A percentile compares a stretch with the other conserved stretches of the same genome.
phyloP scores from a whole-genome alignment of 345 rosid species.

The Hirschfeldia incana region DNA sequence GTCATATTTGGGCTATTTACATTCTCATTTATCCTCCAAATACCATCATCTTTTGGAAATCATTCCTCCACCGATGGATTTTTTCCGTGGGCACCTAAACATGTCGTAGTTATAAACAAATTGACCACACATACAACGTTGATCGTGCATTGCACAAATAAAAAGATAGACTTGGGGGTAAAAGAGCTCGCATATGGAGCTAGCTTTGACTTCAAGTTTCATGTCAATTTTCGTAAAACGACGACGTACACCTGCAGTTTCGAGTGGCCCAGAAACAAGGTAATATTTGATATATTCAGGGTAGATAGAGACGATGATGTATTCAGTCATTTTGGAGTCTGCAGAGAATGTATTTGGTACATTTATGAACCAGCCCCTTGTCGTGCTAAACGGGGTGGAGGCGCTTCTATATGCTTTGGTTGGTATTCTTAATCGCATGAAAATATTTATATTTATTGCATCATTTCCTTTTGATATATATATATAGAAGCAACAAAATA shows the following conservation, averaged over 20 bases:
- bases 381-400: neutral
- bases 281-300: neutral
- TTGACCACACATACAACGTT: neutral
- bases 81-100: no score
- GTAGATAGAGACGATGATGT: neutral
- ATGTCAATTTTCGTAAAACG: neutral
- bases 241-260: conserved; percentile 9
- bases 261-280: neutral
- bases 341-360: neutral
- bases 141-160: neutral
- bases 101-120: neutral
- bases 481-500: no score
- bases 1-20: no score
- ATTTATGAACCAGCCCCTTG: neutral
- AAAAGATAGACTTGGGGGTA: neutral
- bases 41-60: no score
- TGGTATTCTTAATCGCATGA: no score
- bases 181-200: neutral
- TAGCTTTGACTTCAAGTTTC: conserved; percentile 7
- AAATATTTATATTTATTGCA: no score
- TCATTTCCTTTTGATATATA: no score
- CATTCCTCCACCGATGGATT: no score
- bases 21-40: no score
- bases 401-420: neutral
- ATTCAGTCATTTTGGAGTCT: no score